Base-by-base conservation (phyloP, 768 basidiomycete species). In the Auricularia cornea region DNA sequence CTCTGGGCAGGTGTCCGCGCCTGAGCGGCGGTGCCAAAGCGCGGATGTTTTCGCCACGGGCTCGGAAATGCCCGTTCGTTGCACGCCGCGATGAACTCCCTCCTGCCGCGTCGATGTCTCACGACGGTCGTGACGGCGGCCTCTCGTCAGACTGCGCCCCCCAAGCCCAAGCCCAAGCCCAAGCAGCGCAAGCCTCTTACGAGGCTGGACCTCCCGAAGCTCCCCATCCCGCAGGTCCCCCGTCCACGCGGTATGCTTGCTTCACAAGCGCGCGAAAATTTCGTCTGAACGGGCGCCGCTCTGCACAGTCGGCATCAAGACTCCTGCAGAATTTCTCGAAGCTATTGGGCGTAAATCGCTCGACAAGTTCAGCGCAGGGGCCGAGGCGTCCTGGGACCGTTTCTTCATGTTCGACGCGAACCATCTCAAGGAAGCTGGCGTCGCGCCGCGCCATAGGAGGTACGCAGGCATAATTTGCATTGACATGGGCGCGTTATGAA, bases 381-480 rank as follows among this genome's bases (percentile, higher is more conserved):
- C 64, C 48, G 59, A 30, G 12, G 33, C 40, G 20, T 35, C 73
- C n/a, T 94, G 92, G 92, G 82, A 85, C 2, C 80, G 84, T 32
- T 78, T 94, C 44, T 93, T 90, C 88, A 79, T 77, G 59, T 75
- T 80, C 63, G 76, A 82, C 40, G 83, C 88, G 26, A 66, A 71
- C 48, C 79, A 81, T 29, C 70, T 94, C 74, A 86, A 82, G 73
- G 79, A 84, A 71, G 82, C 84, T 51, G 90, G 89, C 3, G 62
- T 94, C 10, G 74, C 76, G 41, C 83, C 89, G 31, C 79, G 79
- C 69, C 91, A 93, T 68, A 80, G 91, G 70, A 84, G 86, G 92
- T 87, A 68, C 62, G 83, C 75, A n/a, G n/a, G n/a, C 32, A 28
- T 38, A 30, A 56, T 20, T 11, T 56, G 5, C 28, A 29, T 57